phyloP scores from a whole-genome alignment of 352 stramenopile genomes.

The Pythium grandisporangium region DNA sequence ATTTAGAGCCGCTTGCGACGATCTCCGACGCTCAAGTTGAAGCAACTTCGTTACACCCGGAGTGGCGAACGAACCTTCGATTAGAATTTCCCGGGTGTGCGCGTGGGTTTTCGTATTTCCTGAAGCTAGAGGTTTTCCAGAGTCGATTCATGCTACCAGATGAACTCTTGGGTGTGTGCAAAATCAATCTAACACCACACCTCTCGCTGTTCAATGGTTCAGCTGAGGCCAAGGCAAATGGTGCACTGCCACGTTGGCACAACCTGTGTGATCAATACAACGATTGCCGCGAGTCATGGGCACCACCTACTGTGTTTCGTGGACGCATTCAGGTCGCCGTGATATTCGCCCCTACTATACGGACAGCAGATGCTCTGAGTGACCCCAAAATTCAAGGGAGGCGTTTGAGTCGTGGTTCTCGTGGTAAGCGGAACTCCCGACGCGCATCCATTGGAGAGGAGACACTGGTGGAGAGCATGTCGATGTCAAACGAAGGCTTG shows the following conservation, averaged over 20 bases:
- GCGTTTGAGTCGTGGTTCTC: slow-evolving; percentile 1
- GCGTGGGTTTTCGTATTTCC: slow-evolving; percentile 63
- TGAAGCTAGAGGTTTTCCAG: slow-evolving; percentile 79
- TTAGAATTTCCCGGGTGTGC: slow-evolving; percentile 69
- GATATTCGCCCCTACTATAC: slow-evolving; percentile 65
- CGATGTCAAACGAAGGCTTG: slow-evolving; percentile 46
- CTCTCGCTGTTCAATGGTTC: slow-evolving; percentile 69
- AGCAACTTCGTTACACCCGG: too few relatives aligned
- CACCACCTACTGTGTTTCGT: slow-evolving; percentile 70
- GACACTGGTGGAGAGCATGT: slow-evolving; percentile 39
- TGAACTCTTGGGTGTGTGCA: slow-evolving; percentile 71
- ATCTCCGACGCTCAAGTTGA: too few relatives aligned
- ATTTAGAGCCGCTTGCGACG: slow-evolving; percentile 3
- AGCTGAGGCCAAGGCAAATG: slow-evolving; percentile 73
- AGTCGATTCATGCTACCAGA: slow-evolving; percentile 79
- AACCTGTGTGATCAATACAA: slow-evolving; percentile 86
- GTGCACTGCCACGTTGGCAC: slow-evolving; percentile 68
- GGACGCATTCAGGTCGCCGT: slow-evolving; percentile 70
- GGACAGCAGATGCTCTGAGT: slow-evolving; percentile 30
- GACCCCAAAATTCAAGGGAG: slow-evolving; percentile 35
- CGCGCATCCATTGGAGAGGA: slow-evolving; percentile 22
- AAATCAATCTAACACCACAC: slow-evolving; percentile 83
- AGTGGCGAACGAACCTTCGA: slow-evolving; percentile 70
- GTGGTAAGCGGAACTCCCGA: slow-evolving; percentile 11
- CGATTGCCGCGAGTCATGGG: slow-evolving; percentile 80